Percentiles rank a stretch among this genome's conserved stretches.
These are phyloP conservation scores for Pseudohyphozyma bogoriensis DNA, from an alignment of 768 basidiomycete species.

Conservation along the genomic window DNA sequence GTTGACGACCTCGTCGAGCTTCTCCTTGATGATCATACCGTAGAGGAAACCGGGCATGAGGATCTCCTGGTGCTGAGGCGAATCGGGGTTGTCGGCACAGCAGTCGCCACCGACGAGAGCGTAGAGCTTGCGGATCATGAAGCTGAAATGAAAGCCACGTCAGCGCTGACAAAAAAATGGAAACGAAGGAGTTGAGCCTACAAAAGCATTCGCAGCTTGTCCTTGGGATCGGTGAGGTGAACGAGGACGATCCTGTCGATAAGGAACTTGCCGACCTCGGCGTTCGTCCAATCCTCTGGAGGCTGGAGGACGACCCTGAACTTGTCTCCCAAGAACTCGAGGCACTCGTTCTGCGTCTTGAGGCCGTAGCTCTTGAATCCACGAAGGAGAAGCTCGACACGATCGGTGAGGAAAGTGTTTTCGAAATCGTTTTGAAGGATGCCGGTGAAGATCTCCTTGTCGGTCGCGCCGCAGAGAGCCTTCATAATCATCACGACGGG, in stretches of 20 bases:
- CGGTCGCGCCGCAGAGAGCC: constrained; percentile 77
- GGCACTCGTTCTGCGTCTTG: constrained; percentile 76
- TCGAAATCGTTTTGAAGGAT: constrained; percentile 93
- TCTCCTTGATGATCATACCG: constrained; percentile 96
- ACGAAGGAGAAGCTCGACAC: constrained; percentile 82
- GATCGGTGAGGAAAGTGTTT: constrained; percentile 94
- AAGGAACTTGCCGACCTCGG: constrained; percentile 67
- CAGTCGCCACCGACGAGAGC: constrained; percentile 80
- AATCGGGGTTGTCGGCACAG: constrained; percentile 93
- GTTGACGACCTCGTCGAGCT: constrained; percentile 77
- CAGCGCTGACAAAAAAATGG: background rate
- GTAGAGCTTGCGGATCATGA: constrained; percentile 94
- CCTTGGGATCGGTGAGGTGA: constrained; percentile 72
- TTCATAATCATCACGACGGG: constrained; percentile 95
- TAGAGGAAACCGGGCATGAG: constrained; percentile 85
- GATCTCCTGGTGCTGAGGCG: constrained; percentile 96
- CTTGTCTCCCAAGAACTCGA: constrained; percentile 92
- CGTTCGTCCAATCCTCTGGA: constrained; percentile 88
- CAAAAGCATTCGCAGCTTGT: constrained; percentile 92
- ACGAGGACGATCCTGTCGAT: constrained; percentile 79
- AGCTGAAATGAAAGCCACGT: constrained; percentile 48
- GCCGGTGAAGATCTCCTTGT: constrained; percentile 93
- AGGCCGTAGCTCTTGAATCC: constrained; percentile 90
- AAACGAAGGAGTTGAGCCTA: constrained; percentile 43
- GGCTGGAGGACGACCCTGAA: constrained; percentile 82